Conservation (phyloP, 73 alveolate species). For the Strombidium stylifer region DNA sequence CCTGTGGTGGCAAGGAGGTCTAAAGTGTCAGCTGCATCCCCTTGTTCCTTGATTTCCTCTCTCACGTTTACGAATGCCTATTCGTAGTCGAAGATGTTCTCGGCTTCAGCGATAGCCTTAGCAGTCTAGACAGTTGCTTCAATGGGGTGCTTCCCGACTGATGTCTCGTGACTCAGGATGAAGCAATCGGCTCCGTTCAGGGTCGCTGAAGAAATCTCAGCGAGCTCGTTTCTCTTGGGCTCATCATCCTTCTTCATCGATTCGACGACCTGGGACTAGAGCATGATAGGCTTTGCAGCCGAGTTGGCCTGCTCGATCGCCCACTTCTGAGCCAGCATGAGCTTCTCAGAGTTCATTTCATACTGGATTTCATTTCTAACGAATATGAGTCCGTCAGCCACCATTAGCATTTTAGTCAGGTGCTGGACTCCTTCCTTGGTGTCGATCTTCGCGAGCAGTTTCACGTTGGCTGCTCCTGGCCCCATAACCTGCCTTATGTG, state of each 20-base stretch:
- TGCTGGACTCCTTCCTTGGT: slow-evolving; percentile 29
- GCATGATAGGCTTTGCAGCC: slow-evolving; percentile 30
- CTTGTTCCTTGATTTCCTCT: too few species aligned
- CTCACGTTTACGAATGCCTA: slow-evolving; percentile 15
- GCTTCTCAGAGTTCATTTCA: slow-evolving; percentile 34
- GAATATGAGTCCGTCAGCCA: slow-evolving; percentile 35
- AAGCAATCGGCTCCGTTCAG: slow-evolving; percentile 36
- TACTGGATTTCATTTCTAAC: slow-evolving; percentile 24
- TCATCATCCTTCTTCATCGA: slow-evolving; percentile 7
- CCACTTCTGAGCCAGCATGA: slow-evolving; percentile 47
- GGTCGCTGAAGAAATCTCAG: slow-evolving; percentile 27
- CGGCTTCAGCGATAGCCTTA: slow-evolving; percentile 41
- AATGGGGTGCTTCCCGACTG: slow-evolving; percentile 15
- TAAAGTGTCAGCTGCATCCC: background rate
- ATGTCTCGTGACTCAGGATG: slow-evolving; percentile 38
- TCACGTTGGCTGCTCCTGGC: slow-evolving; percentile 16
- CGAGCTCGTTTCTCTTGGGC: slow-evolving; percentile 20
- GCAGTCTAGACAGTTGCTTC: slow-evolving; percentile 30
- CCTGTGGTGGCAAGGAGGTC: slow-evolving; percentile 41
- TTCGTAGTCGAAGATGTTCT: slow-evolving; percentile 56
- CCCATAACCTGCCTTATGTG: slow-evolving; percentile 18
- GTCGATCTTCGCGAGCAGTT: slow-evolving; percentile 31
- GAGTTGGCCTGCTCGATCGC: slow-evolving; percentile 7
- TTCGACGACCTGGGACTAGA: slow-evolving; percentile 17
- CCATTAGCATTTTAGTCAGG: slow-evolving; percentile 14